Base-by-base conservation (phyloP, 2,329 filamentous ascomycete species). In the Exophiala calicioides region DNA sequence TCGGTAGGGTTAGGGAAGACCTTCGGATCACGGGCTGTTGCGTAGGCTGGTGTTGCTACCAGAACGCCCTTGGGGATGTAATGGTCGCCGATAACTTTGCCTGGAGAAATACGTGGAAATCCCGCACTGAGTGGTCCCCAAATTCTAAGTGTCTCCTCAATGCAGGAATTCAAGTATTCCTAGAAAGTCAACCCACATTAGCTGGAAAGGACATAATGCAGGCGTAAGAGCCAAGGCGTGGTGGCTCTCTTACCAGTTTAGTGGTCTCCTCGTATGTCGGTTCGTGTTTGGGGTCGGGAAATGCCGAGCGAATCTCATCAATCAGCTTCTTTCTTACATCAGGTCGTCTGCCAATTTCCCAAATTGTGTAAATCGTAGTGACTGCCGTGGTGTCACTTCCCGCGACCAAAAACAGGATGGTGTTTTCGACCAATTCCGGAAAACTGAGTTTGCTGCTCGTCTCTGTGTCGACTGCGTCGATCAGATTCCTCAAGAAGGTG, bases 361-460 rank as follows among this genome's bases (percentile, higher is more conserved):
- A 77, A n/a, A 50, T 27, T 4, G 16, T 15, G n/a, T 50, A 50
- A 3, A 36, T 30, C 1, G 78, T 62, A 2, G 72, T 60, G 0
- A 73, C 76, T 0, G 75, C 72, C 1, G 74, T 77, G 4, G 76
- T 79, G 55, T 79, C 76, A 3, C 71, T 73, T 3, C 76, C 75
- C 4, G 73, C 75, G 10, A 73, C 60, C 21, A 78, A 59, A 23
- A 66, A 58, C 3, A 53, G 12, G 16, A 44, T 50, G 8, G 43
- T 31, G 27, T 44, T 47, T 20, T 47, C 44, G 2, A 44, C 33
- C 3, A 52, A 12, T 23, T 52, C 49, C 3, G 18, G 15, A 6
- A 20, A 15, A 1, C 27, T 24, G 2, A 50, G 29, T 21, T 35
- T 39, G 15, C 26, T 49, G 5, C 31, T 24, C 4, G 40, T 49